Percentiles rank a stretch among this genome's conserved stretches.
These are phyloP conservation scores for Euphorbia peplus DNA, from an alignment of 345 rosid species.

Conservation along the genomic window DNA sequence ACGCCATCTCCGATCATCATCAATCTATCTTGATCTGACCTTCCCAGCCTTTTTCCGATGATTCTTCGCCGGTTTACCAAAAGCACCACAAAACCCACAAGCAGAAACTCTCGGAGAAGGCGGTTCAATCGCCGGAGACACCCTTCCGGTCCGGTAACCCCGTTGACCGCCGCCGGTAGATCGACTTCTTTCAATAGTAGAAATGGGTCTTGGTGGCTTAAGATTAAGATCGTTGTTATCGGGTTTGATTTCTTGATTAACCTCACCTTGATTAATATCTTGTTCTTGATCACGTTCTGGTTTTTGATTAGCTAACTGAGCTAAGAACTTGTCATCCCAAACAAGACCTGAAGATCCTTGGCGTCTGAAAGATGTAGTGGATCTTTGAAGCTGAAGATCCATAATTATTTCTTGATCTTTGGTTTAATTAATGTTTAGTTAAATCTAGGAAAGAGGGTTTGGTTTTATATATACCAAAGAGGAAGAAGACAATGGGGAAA, in stretches of 20 bases:
- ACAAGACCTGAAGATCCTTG: constrained; percentile 94
- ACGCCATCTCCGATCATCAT: constrained; percentile 14
- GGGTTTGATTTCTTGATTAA: constrained; percentile 17
- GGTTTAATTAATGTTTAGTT: neutral
- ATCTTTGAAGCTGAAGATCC: constrained; percentile 94
- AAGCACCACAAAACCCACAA: constrained; percentile 77
- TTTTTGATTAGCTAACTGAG: constrained; percentile 46
- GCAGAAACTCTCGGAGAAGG: constrained; percentile 85
- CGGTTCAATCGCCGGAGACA: constrained; percentile 80
- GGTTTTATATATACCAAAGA: neutral
- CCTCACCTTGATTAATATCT: too few relatives aligned
- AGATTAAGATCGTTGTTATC: constrained; percentile 45
- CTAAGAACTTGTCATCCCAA: constrained; percentile 70
- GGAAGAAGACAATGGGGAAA: neutral
- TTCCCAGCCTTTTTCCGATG: constrained; percentile 46
- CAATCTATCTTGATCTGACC: constrained; percentile 54
- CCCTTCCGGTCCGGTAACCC: constrained; percentile 73
- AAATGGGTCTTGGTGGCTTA: constrained; percentile 32
- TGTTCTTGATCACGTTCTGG: constrained; percentile 8
- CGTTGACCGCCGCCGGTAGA: constrained; percentile 78
- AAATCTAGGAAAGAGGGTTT: neutral
- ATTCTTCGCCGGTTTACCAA: constrained; percentile 45
- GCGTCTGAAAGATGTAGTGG: constrained; percentile 77
- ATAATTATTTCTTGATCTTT: too few relatives aligned
- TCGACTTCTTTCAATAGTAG: constrained; percentile 67